Evolutionary conservation across 257 asterid species (phyloP), one percentile per base, ranked within the genome.

Genomic region (Coffea eugenioides): DNA sequence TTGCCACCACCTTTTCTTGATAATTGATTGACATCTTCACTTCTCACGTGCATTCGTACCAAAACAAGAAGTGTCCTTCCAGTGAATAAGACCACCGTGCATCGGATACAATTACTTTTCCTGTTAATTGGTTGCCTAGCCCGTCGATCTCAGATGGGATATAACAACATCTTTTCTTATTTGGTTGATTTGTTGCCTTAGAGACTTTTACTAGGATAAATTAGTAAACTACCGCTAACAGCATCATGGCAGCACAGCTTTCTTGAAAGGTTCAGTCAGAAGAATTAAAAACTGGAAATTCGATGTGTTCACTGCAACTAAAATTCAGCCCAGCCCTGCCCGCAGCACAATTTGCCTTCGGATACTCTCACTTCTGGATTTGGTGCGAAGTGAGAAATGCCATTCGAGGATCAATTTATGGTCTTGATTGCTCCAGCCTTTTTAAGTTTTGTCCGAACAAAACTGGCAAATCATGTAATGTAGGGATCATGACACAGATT

Each of bases 1-100:
- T 48, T n/a, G 75, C 11, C 34, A 45, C 39, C 20, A n/a, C 41
- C 13, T 8, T 39, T 5, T 16, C 27, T 68, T 11, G 52, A 5
- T 23, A 23, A 46, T 48, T 6, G 27, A 46, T 48, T 6, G 27
- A 49, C 16, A 46, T 51, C 27, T 49, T 65, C 83, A 80, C 52
- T 6, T 14, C 75, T 80, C 83, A 80, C 83, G 79, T 80, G 83
- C 83, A 65, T 18, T 65, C 76, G 6, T 49, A 27, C 15, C 76
- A 39, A 69, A 69, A 39, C 73, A 68, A 10, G 23, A 67, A 74
- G 70, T 54, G 76, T 78, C 52, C 25, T 1, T 7, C 48, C 2
- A 5, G 27, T 41, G 16, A 2, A 46, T 69, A 49, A 31, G 31
- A 31, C 31, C 31, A 31, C 31, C 0, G 23, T 14, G 20, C 18